Evolutionary conservation across 306 rosid genomes (phyloP), one percentile per base, ranked within the genome.

Genomic region (Begonia loranthoides): DNA sequence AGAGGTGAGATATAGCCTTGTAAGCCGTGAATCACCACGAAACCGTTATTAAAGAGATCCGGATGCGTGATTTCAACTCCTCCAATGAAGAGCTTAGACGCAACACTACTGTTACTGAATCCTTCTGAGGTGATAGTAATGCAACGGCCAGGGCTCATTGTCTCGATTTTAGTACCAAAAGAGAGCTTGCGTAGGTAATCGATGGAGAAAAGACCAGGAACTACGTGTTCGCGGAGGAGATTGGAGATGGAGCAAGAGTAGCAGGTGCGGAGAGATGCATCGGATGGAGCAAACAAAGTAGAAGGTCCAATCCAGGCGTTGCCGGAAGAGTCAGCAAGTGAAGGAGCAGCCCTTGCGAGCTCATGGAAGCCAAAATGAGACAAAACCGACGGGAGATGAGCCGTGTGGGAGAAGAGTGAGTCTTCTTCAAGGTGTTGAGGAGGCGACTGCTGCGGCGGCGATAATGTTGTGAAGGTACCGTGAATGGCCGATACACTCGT

Each of bases 231-330:
- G 3, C 76, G 78, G 56, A 82, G 86, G 48, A 82, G 76, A 59
- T 55, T 69, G 0, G 78, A 76, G 8, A 78, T 43, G 44, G 92
- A 82, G 69, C 86, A 82, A 19, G 92, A 78, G 51, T 12, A n/a
- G 69, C 92, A 82, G 19, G 69, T 45, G 3, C 66, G 78, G 24
- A 82, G 63, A 3, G 86, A 76, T 13, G 69, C 17, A 13, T 82
- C 92, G 16, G 92, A 73, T n/a, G 83, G 79, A 60, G 86, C 86
- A 22, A 82, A 82, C 56, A 82, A 55, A 2, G 92, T 82, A 24
- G 78, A 78, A 55, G 92, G 92, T 19, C 85, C 86, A 24, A 41
- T 57, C 88, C 88, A 81, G 53, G 75, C 57, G 0, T 68, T 21
- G 9, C 73, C 50, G 14, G 75, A 17, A 0, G 71, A 36, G 13